Percentiles rank a stretch among this genome's conserved stretches.
These are phyloP conservation scores for Nicotiana undulata DNA, from an alignment of 257 asterid species.

Conservation along the genomic window DNA sequence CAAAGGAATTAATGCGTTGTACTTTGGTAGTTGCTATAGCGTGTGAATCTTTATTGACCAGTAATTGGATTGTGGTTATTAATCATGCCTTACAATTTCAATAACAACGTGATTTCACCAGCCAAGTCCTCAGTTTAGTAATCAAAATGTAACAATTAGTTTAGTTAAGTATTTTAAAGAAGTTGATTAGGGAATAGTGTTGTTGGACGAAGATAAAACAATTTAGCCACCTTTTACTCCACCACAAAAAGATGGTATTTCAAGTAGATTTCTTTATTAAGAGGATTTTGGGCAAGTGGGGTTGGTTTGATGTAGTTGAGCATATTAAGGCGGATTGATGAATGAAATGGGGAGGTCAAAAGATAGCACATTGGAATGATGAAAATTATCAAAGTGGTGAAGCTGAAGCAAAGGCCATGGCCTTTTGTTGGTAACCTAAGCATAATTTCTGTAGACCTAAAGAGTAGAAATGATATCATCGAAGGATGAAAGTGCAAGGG, in stretches of 20 bases:
- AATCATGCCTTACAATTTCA: not conserved
- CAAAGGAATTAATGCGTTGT: not conserved
- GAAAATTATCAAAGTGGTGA: not conserved
- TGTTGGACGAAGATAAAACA: not conserved
- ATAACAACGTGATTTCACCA: not conserved
- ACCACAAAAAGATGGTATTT: not conserved
- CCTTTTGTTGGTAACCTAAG: not conserved
- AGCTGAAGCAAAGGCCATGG: not conserved
- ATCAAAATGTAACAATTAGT: not conserved
- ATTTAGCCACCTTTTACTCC: constrained; percentile 4
- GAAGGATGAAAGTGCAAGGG: too few species aligned
- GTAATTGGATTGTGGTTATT: not conserved
- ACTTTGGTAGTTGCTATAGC: not conserved
- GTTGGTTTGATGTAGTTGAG: constrained; percentile 9
- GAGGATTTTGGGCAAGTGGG: constrained; percentile 19
- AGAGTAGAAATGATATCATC: not conserved
- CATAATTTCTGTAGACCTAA: not conserved
- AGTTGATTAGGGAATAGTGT: not conserved
- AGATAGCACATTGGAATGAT: constrained; percentile 14
- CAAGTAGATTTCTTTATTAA: not conserved
- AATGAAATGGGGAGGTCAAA: constrained; percentile 22
- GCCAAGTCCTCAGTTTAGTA: not conserved
- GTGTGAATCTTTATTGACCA: not conserved
- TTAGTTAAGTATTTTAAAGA: not conserved
- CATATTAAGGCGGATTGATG: constrained; percentile 42